A percentile compares a stretch with the other conserved stretches of the same genome.
Evolutionary conservation across 2,329 filamentous ascomycete species (phyloP).

Genomic region (Zarea fungicola): DNA sequence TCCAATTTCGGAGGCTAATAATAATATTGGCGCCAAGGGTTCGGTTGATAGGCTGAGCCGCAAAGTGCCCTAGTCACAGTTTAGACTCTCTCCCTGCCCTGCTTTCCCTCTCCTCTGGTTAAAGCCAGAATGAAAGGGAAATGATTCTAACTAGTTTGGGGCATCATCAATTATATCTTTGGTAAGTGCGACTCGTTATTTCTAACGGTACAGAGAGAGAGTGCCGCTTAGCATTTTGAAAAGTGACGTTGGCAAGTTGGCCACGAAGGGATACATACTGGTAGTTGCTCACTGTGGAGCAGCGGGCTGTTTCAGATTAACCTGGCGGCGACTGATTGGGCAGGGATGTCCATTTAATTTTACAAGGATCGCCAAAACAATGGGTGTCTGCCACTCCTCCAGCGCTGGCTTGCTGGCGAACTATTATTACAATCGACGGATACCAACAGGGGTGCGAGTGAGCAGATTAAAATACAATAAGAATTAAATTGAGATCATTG

Average conservation of each 20-base stretch:
- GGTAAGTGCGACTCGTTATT: too few species aligned
- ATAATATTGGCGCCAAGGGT: conserved; percentile 1
- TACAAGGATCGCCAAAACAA: neutral
- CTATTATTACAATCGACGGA: too few species aligned
- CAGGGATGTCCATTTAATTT: neutral
- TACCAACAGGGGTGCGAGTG: too few species aligned
- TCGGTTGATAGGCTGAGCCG: neutral
- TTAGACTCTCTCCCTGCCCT: neutral
- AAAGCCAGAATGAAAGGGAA: too few species aligned
- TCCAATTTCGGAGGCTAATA: neutral
- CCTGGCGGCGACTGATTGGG: neutral
- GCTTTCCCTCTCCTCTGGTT: too few species aligned
- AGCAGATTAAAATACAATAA: too few species aligned
- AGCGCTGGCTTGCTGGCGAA: too few species aligned
- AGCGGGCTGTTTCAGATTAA: conserved; percentile 7
- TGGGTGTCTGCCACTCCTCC: neutral
- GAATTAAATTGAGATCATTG: too few species aligned
- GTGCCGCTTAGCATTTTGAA: neutral
- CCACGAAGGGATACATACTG: neutral
- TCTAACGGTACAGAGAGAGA: too few species aligned
- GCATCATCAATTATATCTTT: too few species aligned
- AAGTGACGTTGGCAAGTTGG: neutral
- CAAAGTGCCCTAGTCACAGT: neutral
- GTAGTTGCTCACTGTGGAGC: too few species aligned
- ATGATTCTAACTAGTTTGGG: too few species aligned